Conservation (phyloP, 2,329 filamentous ascomycete genomes). For the Penicillium carneum region DNA sequence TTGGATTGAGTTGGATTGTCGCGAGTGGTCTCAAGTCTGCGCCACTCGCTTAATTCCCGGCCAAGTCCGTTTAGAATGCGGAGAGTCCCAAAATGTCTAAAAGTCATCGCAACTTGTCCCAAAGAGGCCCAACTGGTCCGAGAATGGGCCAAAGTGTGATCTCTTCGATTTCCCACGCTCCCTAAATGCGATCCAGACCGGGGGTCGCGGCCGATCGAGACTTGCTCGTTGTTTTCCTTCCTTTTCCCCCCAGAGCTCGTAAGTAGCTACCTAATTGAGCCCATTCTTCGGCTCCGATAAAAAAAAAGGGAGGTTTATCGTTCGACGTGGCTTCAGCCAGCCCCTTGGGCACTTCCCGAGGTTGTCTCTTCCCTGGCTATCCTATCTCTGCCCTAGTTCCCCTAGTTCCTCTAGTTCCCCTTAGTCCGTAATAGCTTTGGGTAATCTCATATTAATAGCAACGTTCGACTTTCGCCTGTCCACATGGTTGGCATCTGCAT, state of each 20-base stretch:
- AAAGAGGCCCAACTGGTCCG: not conserved
- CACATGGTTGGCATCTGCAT: constrained; percentile 48
- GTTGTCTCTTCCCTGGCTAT: too few species aligned
- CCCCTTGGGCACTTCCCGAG: not conserved
- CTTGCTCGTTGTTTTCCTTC: not conserved
- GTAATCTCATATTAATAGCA: constrained; percentile 12
- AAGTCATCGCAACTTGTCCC: not conserved
- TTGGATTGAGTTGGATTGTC: too few species aligned
- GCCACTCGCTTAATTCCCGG: constrained; percentile 41
- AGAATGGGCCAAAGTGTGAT: constrained; percentile 8
- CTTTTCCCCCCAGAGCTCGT: not conserved
- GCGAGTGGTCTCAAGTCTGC: constrained; percentile 10
- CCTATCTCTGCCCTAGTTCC: not conserved
- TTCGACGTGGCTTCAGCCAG: constrained; percentile 21
- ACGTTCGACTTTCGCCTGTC: constrained; percentile 19
- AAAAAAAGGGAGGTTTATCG: not conserved
- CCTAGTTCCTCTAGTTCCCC: not conserved
- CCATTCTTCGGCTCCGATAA: constrained; percentile 28
- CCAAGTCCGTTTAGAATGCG: constrained; percentile 33
- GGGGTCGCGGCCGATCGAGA: constrained; percentile 24
- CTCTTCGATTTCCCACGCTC: not conserved
- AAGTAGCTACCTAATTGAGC: constrained; percentile 2
- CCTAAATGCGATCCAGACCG: constrained; percentile 16
- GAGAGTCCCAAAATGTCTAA: constrained; percentile 4
- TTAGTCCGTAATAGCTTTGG: constrained; percentile 1